phyloP scores from a whole-genome alignment of 108 stramenopile genomes.

The Chaetoceros tenuissimus region DNA sequence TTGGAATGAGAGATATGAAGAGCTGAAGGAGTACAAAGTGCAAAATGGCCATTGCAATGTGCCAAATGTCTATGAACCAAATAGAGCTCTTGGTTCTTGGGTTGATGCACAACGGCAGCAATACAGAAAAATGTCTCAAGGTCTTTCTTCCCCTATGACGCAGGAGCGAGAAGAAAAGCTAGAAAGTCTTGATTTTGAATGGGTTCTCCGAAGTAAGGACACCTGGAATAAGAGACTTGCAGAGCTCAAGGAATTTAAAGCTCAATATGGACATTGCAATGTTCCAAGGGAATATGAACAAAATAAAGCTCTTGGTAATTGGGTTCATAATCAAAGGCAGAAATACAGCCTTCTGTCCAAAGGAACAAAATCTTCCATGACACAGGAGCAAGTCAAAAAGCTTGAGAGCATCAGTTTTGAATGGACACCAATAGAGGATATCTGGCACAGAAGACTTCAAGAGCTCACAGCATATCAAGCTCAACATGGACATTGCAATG shows the following conservation, averaged over 20 bases:
- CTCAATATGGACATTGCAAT: slow-evolving; percentile 1
- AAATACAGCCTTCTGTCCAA: slow-evolving; percentile 30
- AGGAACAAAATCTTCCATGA: slow-evolving; percentile 36
- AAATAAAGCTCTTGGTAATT: not conserved
- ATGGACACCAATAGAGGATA: too few relatives aligned
- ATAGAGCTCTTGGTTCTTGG: slow-evolving; percentile 20
- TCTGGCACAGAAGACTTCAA: too few relatives aligned
- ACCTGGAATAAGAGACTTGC: slow-evolving; percentile 14
- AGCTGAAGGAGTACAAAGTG: slow-evolving; percentile 17
- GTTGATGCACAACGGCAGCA: slow-evolving; percentile 28
- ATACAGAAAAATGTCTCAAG: slow-evolving; percentile 27
- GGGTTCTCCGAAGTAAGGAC: too few relatives aligned
- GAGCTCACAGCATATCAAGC: too few relatives aligned
- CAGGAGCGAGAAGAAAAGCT: too few relatives aligned
- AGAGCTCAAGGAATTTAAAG: slow-evolving; percentile 18
- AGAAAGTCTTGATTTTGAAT: too few relatives aligned
- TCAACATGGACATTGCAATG: too few relatives aligned
- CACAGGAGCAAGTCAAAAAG: slow-evolving; percentile 25
- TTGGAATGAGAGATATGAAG: slow-evolving; percentile 14
- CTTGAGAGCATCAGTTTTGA: too few relatives aligned
- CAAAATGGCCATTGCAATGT: too few relatives aligned
- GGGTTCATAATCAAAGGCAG: slow-evolving; percentile 34
- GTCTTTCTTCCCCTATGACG: too few relatives aligned
- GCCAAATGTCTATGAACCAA: too few relatives aligned
- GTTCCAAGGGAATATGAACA: not conserved